Conservation (phyloP, 306 rosid genomes). For the Cucumis melo region DNA sequence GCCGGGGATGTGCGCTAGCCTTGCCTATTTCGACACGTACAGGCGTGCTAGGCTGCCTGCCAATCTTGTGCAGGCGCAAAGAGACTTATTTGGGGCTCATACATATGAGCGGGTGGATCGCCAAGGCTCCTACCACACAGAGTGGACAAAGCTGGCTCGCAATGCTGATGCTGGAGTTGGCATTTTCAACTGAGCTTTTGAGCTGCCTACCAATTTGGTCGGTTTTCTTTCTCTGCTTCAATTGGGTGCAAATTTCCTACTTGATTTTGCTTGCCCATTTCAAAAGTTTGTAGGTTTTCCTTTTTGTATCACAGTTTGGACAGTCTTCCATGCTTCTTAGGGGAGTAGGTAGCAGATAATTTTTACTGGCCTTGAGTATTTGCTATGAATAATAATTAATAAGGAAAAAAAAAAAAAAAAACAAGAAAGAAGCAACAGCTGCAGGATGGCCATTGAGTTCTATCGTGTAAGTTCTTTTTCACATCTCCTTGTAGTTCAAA, state of each 20-base stretch:
- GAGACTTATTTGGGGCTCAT: slow-evolving; percentile 92
- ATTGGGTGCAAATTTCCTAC: slow-evolving; percentile 7
- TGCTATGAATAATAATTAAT: not conserved
- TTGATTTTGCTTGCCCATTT: slow-evolving; percentile 7
- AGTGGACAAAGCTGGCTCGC: slow-evolving; percentile 87
- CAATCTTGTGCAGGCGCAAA: slow-evolving; percentile 92
- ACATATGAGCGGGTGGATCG: slow-evolving; percentile 81
- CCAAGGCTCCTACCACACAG: slow-evolving; percentile 72
- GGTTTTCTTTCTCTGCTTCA: slow-evolving; percentile 10
- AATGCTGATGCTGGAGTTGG: slow-evolving; percentile 39
- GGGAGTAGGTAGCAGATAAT: slow-evolving; percentile 6
- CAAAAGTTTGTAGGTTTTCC: slow-evolving; percentile 2
- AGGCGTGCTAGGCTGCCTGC: slow-evolving; percentile 85
- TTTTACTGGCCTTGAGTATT: not conserved
- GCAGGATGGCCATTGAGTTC: not conserved
- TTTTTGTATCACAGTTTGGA: slow-evolving; percentile 25
- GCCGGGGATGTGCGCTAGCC: slow-evolving; percentile 95
- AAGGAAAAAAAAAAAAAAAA: not conserved
- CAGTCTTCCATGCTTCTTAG: slow-evolving; percentile 14
- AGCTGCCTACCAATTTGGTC: slow-evolving; percentile 5
- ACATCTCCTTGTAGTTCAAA: not conserved
- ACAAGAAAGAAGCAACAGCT: not conserved
- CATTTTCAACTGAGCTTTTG: slow-evolving; percentile 34
- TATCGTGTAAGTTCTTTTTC: not conserved
- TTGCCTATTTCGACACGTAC: slow-evolving; percentile 79